Percentiles rank a stretch among this genome's conserved stretches.
phyloP scores from a whole-genome alignment of 2,329 filamentous ascomycete species.

The Venturia oleaginea region DNA sequence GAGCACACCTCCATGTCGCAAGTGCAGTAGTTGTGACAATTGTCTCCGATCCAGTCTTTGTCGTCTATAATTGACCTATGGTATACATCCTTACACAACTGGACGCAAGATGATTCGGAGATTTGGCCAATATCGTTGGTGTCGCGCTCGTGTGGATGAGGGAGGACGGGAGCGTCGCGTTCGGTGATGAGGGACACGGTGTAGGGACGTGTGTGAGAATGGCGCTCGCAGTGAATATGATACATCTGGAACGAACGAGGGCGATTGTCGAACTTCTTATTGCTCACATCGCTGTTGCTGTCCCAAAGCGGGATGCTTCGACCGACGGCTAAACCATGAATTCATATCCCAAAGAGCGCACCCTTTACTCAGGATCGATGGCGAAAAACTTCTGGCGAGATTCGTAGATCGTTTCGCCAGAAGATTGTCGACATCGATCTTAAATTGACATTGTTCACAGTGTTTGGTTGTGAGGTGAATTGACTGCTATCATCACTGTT shows the following conservation, averaged over 20 bases:
- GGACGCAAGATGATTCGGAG: not conserved
- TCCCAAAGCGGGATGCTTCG: not conserved
- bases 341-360: too few relatives aligned
- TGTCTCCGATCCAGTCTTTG: not conserved
- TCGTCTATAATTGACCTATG: not conserved
- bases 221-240: not conserved
- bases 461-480: too few relatives aligned
- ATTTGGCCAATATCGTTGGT: not conserved
- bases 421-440: too few relatives aligned
- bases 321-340: too few relatives aligned
- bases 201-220: not conserved
- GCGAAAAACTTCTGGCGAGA: too few relatives aligned
- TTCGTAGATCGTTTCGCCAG: too few relatives aligned
- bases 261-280: not conserved
- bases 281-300: not conserved
- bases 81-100: not conserved
- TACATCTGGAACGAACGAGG: constrained; percentile 1
- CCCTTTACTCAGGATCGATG: too few relatives aligned
- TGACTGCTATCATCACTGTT: not conserved
- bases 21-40: not conserved
- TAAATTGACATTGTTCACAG: too few relatives aligned
- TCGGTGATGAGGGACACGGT: not conserved
- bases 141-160: not conserved
- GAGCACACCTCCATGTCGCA: not conserved
- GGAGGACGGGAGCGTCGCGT: not conserved